Percentiles rank a stretch among this genome's conserved stretches.
Conservation (phyloP, 2,329 filamentous ascomycete genomes). For the Stenocarpella maydis region DNA sequence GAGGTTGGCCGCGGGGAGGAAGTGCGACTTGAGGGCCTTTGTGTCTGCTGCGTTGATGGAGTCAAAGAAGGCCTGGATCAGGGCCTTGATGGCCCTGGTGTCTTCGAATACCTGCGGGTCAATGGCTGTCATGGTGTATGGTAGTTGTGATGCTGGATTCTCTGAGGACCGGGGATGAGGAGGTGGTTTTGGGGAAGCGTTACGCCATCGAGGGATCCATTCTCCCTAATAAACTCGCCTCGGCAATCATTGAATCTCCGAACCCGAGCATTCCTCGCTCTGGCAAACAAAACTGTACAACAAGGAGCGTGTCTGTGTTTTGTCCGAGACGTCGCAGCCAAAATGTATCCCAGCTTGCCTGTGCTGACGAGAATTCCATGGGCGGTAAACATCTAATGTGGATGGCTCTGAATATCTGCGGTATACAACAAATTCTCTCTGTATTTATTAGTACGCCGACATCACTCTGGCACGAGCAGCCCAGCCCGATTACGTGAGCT, state of each 20-base stretch:
- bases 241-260: constrained; percentile 13
- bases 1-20: constrained; percentile 28
- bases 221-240: constrained; percentile 22
- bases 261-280: background rate
- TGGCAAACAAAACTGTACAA: background rate
- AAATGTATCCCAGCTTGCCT: background rate
- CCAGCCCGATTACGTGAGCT: too few relatives aligned
- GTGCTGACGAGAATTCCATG: background rate
- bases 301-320: background rate
- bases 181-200: constrained; percentile 17
- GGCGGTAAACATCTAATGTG: background rate
- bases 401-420: too few relatives aligned
- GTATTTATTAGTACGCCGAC: background rate
- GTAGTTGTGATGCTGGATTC: background rate
- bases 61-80: constrained; percentile 34
- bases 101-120: constrained; percentile 21
- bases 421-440: background rate
- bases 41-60: constrained; percentile 32
- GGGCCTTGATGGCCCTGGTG: constrained; percentile 30
- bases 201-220: constrained; percentile 13
- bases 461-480: background rate
- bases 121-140: constrained; percentile 25
- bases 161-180: background rate
- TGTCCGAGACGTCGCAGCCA: background rate
- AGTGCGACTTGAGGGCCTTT: constrained; percentile 25